A percentile compares a stretch with the other conserved stretches of the same genome.
phyloP scores from a whole-genome alignment of 176 grass and related monocot species.

The Musa beccarii region DNA sequence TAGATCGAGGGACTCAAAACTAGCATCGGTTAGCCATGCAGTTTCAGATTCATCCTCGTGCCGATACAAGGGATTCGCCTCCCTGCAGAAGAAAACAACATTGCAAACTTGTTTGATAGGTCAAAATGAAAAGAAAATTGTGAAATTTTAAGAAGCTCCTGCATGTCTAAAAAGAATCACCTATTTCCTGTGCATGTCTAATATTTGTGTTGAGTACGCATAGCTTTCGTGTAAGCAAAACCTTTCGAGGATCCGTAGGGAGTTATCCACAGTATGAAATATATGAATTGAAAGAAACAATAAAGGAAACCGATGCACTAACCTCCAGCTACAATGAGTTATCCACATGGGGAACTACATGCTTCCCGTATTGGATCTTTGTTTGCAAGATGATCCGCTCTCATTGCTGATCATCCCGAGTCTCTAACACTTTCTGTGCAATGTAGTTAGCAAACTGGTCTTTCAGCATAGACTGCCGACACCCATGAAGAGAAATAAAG shows the following conservation, averaged over 20 bases:
- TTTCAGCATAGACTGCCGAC: constrained; percentile 32
- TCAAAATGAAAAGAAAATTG: neutral
- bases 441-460: constrained; percentile 31
- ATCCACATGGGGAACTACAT: constrained; percentile 21
- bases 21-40: constrained; percentile 7
- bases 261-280: no score
- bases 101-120: neutral
- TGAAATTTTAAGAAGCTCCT: no score
- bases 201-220: no score
- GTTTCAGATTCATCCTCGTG: neutral
- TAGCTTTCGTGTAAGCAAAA: no score
- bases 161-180: no score
- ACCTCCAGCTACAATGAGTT: constrained; percentile 29
- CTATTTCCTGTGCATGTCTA: no score
- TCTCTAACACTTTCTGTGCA: constrained; percentile 30
- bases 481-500: neutral
- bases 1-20: constrained; percentile 5
- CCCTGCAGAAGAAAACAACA: neutral
- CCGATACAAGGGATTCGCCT: neutral
- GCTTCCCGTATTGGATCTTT: constrained; percentile 29
- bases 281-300: neutral
- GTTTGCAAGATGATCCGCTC: constrained; percentile 25
- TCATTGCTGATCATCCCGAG: constrained; percentile 20
- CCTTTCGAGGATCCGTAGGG: no score
- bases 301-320: neutral